Evolutionary conservation across 306 rosid species (phyloP).

Genomic region (Nissolia schottii): DNA sequence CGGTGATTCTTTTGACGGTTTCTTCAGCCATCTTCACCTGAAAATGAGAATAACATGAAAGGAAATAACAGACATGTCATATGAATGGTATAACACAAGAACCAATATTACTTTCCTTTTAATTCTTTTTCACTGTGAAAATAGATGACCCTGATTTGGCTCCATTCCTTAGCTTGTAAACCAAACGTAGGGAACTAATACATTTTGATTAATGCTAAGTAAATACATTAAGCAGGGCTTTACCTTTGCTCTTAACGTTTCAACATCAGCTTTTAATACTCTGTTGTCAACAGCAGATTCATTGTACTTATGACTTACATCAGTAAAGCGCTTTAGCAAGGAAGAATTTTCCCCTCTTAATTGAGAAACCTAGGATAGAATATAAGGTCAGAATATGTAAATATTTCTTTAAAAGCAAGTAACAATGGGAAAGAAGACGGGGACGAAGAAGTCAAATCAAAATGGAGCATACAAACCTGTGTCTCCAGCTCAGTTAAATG

Average conservation of each 20-base stretch:
- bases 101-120: neutral
- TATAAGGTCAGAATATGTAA: conserved; percentile 21
- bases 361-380: conserved; percentile 63
- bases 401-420: neutral
- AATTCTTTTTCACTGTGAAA: neutral
- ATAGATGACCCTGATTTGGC: neutral
- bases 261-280: conserved; percentile 85
- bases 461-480: conserved; percentile 41
- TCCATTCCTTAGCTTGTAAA: conserved; percentile 12
- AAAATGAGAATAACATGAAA: conserved; percentile 18
- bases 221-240: neutral
- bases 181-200: conserved; percentile 11
- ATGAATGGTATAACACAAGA: neutral
- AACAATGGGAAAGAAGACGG: neutral
- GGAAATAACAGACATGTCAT: conserved; percentile 12
- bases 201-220: neutral
- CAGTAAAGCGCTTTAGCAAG: conserved; percentile 67
- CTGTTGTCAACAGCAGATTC: conserved; percentile 90
- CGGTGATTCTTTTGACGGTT: conserved; percentile 72
- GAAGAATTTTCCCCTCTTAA: conserved; percentile 82
- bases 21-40: conserved; percentile 97
- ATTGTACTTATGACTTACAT: conserved; percentile 61
- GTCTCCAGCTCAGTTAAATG: conserved; percentile 90
- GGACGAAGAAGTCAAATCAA: neutral
- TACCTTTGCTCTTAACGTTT: conserved; percentile 96